Evolutionary conservation across 2,329 filamentous ascomycete species (phyloP), one percentile per base, ranked within the genome.

Genomic region (Diplodia scrobiculata): DNA sequence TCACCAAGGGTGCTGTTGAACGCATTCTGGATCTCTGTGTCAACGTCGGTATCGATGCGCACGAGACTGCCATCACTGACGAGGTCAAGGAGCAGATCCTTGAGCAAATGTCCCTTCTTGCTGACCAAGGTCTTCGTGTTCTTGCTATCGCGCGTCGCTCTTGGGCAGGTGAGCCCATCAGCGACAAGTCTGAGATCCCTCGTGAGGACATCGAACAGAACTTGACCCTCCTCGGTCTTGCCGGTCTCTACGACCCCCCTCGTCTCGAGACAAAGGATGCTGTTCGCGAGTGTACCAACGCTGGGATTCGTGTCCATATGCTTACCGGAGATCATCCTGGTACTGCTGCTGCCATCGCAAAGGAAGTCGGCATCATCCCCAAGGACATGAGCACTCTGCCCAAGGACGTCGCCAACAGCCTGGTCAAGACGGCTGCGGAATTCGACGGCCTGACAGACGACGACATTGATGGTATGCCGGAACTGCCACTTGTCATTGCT

Each of bases 191-290:
- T 9, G 65, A 72, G 34, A 75, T 77, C 52, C 63, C 75, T 36
- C 89, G 92, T 7, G 78, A 81, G 6, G 78, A 83, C 3, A 83
- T 94, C 14, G 92, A 96, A 74, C 80, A 81, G 41, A 82, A 86
- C 32, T 84, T 97, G 38, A 84, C 83, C 2, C 90, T 96, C 68
- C 84, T 91, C 13, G 93, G 93, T n/a, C 84, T 97, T 10, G 88
- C 90, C 59, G 92, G 91, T 63, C 89, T 96, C 69, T 95, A 95
- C 74, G 92, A 96, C 71, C 92, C 92, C 3, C 92, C 92, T 65
- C 90, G 92, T 1, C 86, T 87, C 1, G 92, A 96, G 78, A 92
- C 92, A 0, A 90, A 88, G 29, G 84, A 75, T 51, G 79, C 80
- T n/a, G 80, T 83, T 59, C 74, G 74, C 36, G 76, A 79, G 65